Evolutionary conservation across 2,329 filamentous ascomycete species (phyloP).

Genomic region (Aureobasidium mangrovei): DNA sequence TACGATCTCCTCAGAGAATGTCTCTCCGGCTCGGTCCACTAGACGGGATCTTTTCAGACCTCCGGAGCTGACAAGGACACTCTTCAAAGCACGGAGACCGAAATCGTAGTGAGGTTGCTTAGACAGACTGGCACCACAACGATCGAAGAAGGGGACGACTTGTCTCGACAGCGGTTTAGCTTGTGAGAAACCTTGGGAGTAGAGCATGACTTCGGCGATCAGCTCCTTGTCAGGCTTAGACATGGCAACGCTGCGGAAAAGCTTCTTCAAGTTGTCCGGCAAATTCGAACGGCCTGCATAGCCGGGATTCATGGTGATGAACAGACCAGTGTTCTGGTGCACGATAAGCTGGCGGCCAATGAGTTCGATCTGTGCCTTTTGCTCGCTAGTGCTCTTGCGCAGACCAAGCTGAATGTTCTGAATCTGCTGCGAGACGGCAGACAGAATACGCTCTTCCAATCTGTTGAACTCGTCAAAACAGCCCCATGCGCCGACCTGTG

Average conservation of each 20-base stretch:
- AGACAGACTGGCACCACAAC: conserved; percentile 69
- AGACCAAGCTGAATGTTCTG: conserved; percentile 98
- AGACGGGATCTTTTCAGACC: conserved; percentile 84
- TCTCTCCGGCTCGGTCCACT: conserved; percentile 44
- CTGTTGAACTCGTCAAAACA: conserved; percentile 99
- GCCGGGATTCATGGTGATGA: conserved; percentile 99
- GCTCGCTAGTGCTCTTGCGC: conserved; percentile 72
- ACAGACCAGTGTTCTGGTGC: conserved; percentile 90
- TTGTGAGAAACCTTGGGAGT: conserved; percentile 97
- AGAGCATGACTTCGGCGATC: conserved; percentile 99
- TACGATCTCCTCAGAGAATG: conserved; percentile 57
- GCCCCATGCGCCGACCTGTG: conserved; percentile 97
- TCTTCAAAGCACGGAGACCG: conserved; percentile 93
- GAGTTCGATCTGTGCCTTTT: conserved; percentile 83
- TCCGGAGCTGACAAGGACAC: conserved; percentile 94
- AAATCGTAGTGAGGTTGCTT: conserved; percentile 99
- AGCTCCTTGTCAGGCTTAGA: conserved; percentile 99
- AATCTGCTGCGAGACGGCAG: conserved; percentile 96
- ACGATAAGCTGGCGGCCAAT: conserved; percentile 85
- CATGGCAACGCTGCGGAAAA: conserved; percentile 99
- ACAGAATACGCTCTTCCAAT: conserved; percentile 93
- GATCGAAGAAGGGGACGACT: conserved; percentile 96
- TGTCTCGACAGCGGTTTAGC: conserved; percentile 90
- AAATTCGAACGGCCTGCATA: conserved; percentile 97
- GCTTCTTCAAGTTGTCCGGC: conserved; percentile 97